These are phyloP conservation scores for Rosa lucieae DNA, from an alignment of 306 rosid genomes.

Conservation along the genomic window DNA sequence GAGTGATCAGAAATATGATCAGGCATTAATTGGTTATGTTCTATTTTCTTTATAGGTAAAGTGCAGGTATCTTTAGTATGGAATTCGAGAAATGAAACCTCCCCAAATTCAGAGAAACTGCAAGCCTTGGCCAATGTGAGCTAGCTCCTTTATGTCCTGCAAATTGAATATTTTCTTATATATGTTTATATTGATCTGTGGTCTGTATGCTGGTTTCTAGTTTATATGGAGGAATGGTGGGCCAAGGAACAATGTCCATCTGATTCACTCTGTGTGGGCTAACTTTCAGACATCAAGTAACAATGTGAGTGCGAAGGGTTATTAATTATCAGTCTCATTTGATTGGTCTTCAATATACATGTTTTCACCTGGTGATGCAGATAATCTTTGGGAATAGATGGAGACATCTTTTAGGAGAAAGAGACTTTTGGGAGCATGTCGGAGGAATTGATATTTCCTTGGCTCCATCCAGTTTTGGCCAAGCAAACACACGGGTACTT, in stretches of 20 bases:
- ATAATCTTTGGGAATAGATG: slow-evolving; percentile 95
- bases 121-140: slow-evolving; percentile 80
- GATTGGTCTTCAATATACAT: slow-evolving; percentile 8
- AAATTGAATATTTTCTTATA: not conserved
- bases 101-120: slow-evolving; percentile 60
- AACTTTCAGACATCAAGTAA: slow-evolving; percentile 92
- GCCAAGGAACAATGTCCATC: slow-evolving; percentile 55
- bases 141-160: not conserved
- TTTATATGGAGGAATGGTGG: slow-evolving; percentile 92
- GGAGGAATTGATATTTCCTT: slow-evolving; percentile 88
- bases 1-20: not conserved
- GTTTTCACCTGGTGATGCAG: slow-evolving; percentile 51
- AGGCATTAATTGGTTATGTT: slow-evolving; percentile 20
- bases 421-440: slow-evolving; percentile 93
- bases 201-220: slow-evolving; percentile 38
- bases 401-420: slow-evolving; percentile 90
- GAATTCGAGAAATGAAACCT: slow-evolving; percentile 84
- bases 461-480: slow-evolving; percentile 98
- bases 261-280: slow-evolving; percentile 94
- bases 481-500: slow-evolving; percentile 89
- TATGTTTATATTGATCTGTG: not conserved
- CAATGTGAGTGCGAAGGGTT: slow-evolving; percentile 59
- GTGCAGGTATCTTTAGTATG: slow-evolving; percentile 93
- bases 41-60: slow-evolving; percentile 52
- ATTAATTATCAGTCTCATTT: not conserved